A percentile compares a stretch with the other conserved stretches of the same genome.
Conservation (phyloP, 495 filamentous ascomycete genomes). For the Neurospora sp. region DNA sequence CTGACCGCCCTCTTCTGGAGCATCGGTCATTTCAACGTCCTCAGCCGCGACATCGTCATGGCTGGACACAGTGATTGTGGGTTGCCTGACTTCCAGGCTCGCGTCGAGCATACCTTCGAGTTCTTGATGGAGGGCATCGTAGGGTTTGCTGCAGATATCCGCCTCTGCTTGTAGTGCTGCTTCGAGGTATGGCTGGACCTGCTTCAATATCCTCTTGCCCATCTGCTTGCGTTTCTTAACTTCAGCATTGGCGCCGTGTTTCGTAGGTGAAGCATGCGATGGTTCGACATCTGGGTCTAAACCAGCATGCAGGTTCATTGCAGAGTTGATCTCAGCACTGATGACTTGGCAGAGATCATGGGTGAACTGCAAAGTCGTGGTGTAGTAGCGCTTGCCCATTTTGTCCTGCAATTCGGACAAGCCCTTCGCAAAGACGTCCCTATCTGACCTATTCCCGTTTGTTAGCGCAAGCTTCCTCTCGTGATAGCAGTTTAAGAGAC, state of each 20-base stretch:
- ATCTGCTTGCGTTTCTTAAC: slow-evolving; percentile 45
- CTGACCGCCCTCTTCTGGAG: slow-evolving; percentile 27
- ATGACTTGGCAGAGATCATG: slow-evolving; percentile 64
- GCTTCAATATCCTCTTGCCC: slow-evolving; percentile 76
- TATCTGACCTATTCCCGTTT: slow-evolving; percentile 53
- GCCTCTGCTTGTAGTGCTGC: slow-evolving; percentile 69
- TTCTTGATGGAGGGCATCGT: slow-evolving; percentile 60
- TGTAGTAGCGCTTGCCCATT: slow-evolving; percentile 63
- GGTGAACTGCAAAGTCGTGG: slow-evolving; percentile 62
- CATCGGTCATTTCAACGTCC: slow-evolving; percentile 40
- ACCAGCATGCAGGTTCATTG: slow-evolving; percentile 16
- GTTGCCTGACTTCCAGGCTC: slow-evolving; percentile 35
- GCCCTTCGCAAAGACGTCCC: slow-evolving; percentile 57
- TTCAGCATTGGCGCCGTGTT: slow-evolving; percentile 26
- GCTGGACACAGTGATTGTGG: slow-evolving; percentile 16
- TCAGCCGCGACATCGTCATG: slow-evolving; percentile 17
- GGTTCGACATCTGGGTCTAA: slow-evolving; percentile 8
- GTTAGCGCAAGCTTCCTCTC: slow-evolving; percentile 14
- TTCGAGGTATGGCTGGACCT: slow-evolving; percentile 66
- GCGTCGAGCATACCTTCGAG: slow-evolving; percentile 62
- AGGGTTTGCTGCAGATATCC: slow-evolving; percentile 59
- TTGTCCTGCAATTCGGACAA: slow-evolving; percentile 52
- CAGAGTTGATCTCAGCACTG: slow-evolving; percentile 50
- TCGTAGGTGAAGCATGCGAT: slow-evolving; percentile 18
- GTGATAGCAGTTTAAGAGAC: slow-evolving; percentile 19